Evolutionary conservation across 2,329 filamentous ascomycete species (phyloP).

Genomic region (Fusarium algeriense): DNA sequence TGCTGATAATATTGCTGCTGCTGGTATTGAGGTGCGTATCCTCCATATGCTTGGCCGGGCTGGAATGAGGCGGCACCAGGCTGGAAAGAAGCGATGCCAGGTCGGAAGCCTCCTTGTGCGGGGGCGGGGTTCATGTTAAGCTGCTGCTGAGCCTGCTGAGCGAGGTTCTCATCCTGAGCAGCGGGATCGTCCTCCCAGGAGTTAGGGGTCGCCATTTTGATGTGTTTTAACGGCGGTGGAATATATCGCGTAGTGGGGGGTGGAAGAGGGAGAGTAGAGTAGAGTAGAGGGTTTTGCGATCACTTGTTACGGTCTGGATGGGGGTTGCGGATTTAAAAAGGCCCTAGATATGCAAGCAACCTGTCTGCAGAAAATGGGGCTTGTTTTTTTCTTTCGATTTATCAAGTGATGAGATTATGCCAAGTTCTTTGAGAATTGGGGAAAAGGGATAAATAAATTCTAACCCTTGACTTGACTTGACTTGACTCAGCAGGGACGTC

Average conservation of each 20-base stretch:
- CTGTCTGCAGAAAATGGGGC: slow-evolving; percentile 36
- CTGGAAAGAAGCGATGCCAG: slow-evolving; percentile 74
- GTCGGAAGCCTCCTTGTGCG: slow-evolving; percentile 62
- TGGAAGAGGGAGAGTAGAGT: slow-evolving; percentile 5
- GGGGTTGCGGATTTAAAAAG: slow-evolving; percentile 44
- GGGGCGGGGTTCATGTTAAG: slow-evolving; percentile 75
- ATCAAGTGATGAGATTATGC: slow-evolving; percentile 7
- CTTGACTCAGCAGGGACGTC: slow-evolving; percentile 1
- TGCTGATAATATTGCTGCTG: slow-evolving; percentile 65
- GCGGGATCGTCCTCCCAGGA: slow-evolving; percentile 94
- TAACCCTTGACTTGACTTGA: background rate
- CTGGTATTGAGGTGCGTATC: slow-evolving; percentile 67
- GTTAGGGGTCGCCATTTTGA: slow-evolving; percentile 86
- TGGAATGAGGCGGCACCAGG: slow-evolving; percentile 78
- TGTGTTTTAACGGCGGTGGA: slow-evolving; percentile 19
- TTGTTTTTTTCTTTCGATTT: slow-evolving; percentile 8
- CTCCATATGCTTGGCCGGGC: slow-evolving; percentile 76
- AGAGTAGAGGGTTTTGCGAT: slow-evolving; percentile 35
- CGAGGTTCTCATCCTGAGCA: slow-evolving; percentile 81
- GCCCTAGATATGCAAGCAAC: slow-evolving; percentile 40
- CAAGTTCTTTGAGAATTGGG: slow-evolving; percentile 10
- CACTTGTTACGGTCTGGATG: slow-evolving; percentile 41
- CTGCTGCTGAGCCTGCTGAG: slow-evolving; percentile 80
- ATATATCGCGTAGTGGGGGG: slow-evolving; percentile 22
- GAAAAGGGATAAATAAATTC: slow-evolving; percentile 1